Evolutionary conservation across 2,329 filamentous ascomycete genomes (phyloP).

Genomic region (Xylariaceae sp.): DNA sequence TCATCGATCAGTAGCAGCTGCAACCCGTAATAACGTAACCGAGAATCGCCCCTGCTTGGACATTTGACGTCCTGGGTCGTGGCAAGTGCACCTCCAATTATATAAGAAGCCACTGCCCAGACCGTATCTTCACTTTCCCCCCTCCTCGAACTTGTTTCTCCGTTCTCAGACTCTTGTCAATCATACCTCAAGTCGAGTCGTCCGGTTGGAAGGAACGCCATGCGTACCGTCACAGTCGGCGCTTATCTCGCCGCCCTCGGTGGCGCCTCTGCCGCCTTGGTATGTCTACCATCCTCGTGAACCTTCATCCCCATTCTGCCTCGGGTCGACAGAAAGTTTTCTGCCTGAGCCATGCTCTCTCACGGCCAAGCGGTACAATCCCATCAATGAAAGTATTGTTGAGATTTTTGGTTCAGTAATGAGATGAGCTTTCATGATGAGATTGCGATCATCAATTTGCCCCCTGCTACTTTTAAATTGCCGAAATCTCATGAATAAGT

Average conservation of each 20-base stretch:
- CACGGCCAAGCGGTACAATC: background rate
- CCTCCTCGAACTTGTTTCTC: background rate
- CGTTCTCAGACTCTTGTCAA: background rate
- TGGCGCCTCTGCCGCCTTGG: slow-evolving; percentile 16
- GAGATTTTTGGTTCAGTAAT: too few species aligned
- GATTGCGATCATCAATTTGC: background rate
- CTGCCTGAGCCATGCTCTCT: background rate
- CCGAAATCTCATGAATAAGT: background rate
- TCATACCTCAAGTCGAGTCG: background rate
- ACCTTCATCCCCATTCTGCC: too few species aligned
- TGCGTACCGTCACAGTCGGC: slow-evolving; percentile 16
- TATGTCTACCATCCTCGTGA: slow-evolving; percentile 8
- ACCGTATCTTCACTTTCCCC: background rate
- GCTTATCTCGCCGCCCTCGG: slow-evolving; percentile 15
- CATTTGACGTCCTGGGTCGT: background rate
- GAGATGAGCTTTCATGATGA: background rate
- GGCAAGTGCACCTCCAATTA: background rate
- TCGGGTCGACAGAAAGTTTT: background rate
- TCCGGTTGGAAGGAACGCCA: slow-evolving; percentile 3
- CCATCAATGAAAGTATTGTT: too few species aligned
- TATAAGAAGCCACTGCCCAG: background rate
- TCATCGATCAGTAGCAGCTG: background rate
- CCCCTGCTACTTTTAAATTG: background rate
- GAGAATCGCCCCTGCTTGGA: too few species aligned
- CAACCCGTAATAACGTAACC: too few species aligned